Conservation (phyloP, 164 flowering plant genomes). For the Macadamia tetraphylla region DNA sequence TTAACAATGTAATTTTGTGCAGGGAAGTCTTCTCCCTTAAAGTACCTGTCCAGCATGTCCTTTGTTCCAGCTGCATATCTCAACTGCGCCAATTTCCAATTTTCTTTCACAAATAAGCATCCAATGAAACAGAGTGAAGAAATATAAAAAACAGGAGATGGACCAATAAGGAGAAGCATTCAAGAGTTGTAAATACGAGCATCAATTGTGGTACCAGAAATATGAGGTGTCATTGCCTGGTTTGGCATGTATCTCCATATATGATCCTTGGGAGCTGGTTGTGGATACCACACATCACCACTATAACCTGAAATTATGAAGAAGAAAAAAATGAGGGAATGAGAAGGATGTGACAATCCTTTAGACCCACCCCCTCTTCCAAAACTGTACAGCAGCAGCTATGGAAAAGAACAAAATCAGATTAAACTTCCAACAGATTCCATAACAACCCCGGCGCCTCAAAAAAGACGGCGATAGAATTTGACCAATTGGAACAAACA, state of each 20-base stretch:
- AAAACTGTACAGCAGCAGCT: too few species aligned
- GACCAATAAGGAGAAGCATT: background rate
- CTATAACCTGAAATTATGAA: slow-evolving; percentile 55
- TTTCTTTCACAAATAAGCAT: background rate
- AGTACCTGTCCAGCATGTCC: slow-evolving; percentile 92
- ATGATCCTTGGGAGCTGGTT: slow-evolving; percentile 97
- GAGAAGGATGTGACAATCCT: too few species aligned
- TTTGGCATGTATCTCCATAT: slow-evolving; percentile 99
- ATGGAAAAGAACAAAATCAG: too few species aligned
- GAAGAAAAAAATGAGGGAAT: background rate
- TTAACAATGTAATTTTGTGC: slow-evolving; percentile 83
- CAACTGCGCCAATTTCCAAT: slow-evolving; percentile 42
- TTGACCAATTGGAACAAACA: too few species aligned
- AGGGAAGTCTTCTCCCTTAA: slow-evolving; percentile 95
- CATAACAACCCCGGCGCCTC: too few species aligned
- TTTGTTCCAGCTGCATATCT: slow-evolving; percentile 90
- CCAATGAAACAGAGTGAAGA: background rate
- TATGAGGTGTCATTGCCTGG: slow-evolving; percentile 99
- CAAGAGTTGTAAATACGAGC: slow-evolving; percentile 42
- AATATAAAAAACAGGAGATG: background rate
- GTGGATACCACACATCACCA: slow-evolving; percentile 97
- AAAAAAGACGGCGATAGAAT: too few species aligned
- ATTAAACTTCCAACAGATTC: too few species aligned
- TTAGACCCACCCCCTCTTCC: too few species aligned
- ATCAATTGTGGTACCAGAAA: slow-evolving; percentile 98